Evolutionary conservation across 495 filamentous ascomycete genomes (phyloP).

Genomic region (Aspergillus hancockii): DNA sequence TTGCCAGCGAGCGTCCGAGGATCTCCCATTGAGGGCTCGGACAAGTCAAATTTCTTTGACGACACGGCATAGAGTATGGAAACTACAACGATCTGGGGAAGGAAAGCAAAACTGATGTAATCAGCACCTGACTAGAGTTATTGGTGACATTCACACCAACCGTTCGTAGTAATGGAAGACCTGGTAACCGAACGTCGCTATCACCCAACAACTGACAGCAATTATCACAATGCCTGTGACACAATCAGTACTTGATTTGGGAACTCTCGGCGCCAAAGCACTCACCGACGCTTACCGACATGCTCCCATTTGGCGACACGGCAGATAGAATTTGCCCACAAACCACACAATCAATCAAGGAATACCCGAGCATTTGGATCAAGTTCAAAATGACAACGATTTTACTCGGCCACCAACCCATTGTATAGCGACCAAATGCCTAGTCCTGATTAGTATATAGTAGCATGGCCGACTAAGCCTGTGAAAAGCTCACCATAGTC

Average conservation of each 20-base stretch:
- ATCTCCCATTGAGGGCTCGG: constrained; percentile 50
- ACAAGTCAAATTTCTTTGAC: constrained; percentile 61
- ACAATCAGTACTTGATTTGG: constrained; percentile 3
- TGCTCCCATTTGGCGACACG: constrained; percentile 57
- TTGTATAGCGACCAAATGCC: constrained; percentile 70
- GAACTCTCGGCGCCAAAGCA: neutral
- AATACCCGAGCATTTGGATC: constrained; percentile 71
- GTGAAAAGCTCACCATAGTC: constrained; percentile 53
- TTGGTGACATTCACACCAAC: constrained; percentile 30
- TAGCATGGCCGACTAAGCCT: neutral
- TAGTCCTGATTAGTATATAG: constrained; percentile 22
- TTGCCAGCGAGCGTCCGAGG: constrained; percentile 57
- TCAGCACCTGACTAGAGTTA: constrained; percentile 8
- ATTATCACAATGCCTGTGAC: constrained; percentile 65
- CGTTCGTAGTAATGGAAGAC: constrained; percentile 73
- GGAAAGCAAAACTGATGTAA: constrained; percentile 59
- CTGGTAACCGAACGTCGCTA: constrained; percentile 73
- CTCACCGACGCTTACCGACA: constrained; percentile 65
- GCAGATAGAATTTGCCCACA: constrained; percentile 75
- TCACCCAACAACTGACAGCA: constrained; percentile 63
- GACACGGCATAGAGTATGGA: constrained; percentile 69
- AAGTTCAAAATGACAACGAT: constrained; percentile 71
- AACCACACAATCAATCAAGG: constrained; percentile 68
- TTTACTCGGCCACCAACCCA: constrained; percentile 82
- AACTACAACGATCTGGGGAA: constrained; percentile 65